Evolutionary conservation across 2,329 filamentous ascomycete species (phyloP), one percentile per base, ranked within the genome.

Genomic region (Arthrobotrys conoides): DNA sequence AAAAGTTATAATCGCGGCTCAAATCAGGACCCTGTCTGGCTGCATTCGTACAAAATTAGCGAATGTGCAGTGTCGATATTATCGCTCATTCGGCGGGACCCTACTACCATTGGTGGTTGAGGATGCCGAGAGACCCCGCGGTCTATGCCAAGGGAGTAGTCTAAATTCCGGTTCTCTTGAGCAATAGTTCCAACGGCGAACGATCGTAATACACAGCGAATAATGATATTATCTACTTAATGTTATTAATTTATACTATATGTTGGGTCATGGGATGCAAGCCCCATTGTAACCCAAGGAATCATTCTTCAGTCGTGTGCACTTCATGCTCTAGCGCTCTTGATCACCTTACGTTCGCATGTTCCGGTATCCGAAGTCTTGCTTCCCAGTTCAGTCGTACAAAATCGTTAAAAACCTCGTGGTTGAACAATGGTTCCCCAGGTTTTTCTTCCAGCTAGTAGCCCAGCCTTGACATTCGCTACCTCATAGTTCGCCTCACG

Each of bases 231-330:
- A 44, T 20, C 36, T 6, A 10, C 36, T 61, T 44, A 24, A 16
- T 44, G 24, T 61, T 61, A 61, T 59, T 59, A 59, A 59, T 36
- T 20, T 59, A 59, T 61, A 41, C 12, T 20, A 9, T 5, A 20
- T n/a, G n/a, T 44, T 44, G 20, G 38, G 41, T 59, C 65, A 68
- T 68, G 65, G 2, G 65, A 33, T 69, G 16, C 66, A 70, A 70
- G 66, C 66, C 66, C 16, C 20, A n/a, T 51, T 70, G 66, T 27
- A 70, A 70, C 66, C 66, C 66, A 70, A 70, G 65, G 38, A 48
- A 16, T 9, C 5, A 8, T 2, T 36, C 14, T 49, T 27, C 18
- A 20, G 53, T 30, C 41, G 16, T 55, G 48, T 55, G 51, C 24
- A 1, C 12, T 51, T n/a, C 20, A 12, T 9, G 5, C 6, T 55